Percentiles rank a stretch among this genome's conserved stretches.
phyloP scores from a whole-genome alignment of 208 protist species.

The Polymyxa betae region DNA sequence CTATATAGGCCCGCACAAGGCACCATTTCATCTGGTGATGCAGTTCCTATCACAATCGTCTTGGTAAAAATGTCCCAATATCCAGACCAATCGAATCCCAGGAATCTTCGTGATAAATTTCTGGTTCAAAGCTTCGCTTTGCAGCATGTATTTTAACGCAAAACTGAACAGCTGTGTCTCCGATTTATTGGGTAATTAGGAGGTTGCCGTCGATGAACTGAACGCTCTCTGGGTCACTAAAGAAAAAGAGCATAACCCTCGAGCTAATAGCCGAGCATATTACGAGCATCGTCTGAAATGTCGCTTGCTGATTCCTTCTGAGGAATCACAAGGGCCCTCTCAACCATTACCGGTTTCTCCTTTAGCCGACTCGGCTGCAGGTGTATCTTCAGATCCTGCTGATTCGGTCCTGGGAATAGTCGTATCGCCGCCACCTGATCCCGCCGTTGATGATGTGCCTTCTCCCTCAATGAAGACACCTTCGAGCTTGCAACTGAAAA shows the following conservation, averaged over 20 bases:
- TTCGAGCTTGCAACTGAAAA: no score
- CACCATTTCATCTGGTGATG: not conserved
- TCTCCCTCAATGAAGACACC: no score
- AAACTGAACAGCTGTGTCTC: not conserved
- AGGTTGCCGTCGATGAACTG: not conserved
- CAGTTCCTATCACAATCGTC: not conserved
- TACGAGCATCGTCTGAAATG: not conserved
- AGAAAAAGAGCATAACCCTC: not conserved
- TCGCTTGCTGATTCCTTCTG: not conserved
- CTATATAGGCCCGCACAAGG: slow-evolving; percentile 23
- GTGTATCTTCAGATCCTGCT: no score
- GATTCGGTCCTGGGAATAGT: no score
- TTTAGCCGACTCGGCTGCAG: no score
- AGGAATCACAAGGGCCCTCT: no score
- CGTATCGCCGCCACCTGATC: no score
- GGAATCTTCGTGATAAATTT: slow-evolving; percentile 38
- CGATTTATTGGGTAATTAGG: not conserved
- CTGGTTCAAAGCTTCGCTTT: slow-evolving; percentile 34
- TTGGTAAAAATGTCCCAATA: not conserved
- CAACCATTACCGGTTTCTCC: no score
- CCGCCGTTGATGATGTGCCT: no score
- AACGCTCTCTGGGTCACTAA: not conserved
- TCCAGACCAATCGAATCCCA: slow-evolving; percentile 4
- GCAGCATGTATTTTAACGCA: not conserved
- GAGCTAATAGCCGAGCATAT: not conserved